phyloP scores from a whole-genome alignment of 768 basidiomycete species.

The Phlegmacium glaucopus region DNA sequence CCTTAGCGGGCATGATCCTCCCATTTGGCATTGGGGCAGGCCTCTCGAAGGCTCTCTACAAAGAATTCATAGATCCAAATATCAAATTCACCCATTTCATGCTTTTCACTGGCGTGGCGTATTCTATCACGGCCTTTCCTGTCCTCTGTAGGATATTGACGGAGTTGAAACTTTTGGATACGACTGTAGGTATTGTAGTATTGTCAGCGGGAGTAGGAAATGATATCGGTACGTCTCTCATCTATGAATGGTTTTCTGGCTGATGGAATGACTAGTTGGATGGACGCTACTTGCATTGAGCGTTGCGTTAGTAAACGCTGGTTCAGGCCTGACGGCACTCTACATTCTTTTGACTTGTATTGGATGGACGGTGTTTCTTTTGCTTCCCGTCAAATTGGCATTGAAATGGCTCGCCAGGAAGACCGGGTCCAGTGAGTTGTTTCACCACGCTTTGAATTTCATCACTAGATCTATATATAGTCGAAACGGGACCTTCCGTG shows the following conservation, averaged over 20 bases:
- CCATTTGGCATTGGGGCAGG: slow-evolving; percentile 87
- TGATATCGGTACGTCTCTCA: slow-evolving; percentile 51
- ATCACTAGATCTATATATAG: slow-evolving; percentile 17
- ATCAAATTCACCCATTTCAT: slow-evolving; percentile 86
- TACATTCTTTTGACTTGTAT: slow-evolving; percentile 81
- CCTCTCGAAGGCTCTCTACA: slow-evolving; percentile 62
- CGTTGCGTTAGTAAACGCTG: slow-evolving; percentile 89
- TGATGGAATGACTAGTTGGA: slow-evolving; percentile 42
- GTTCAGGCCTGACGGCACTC: slow-evolving; percentile 76
- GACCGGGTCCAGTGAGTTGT: slow-evolving; percentile 64
- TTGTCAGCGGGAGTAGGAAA: slow-evolving; percentile 91
- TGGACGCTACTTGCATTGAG: slow-evolving; percentile 90
- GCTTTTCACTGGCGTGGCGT: slow-evolving; percentile 92
- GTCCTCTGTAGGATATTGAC: slow-evolving; percentile 85
- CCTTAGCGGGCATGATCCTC: slow-evolving; percentile 78
- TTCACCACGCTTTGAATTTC: neutral
- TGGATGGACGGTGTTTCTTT: slow-evolving; percentile 75
- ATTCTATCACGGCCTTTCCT: slow-evolving; percentile 84
- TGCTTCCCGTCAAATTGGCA: slow-evolving; percentile 58
- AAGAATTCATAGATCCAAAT: slow-evolving; percentile 61
- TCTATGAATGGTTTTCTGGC: neutral
- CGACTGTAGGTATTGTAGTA: slow-evolving; percentile 88
- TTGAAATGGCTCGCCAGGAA: slow-evolving; percentile 71
- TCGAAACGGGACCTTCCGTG: slow-evolving; percentile 79
- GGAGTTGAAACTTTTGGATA: slow-evolving; percentile 88